Percentiles rank a stretch among this genome's conserved stretches.
Conservation (phyloP, 371 early-diverging fungal genomes). For the Mortierella sp. region DNA sequence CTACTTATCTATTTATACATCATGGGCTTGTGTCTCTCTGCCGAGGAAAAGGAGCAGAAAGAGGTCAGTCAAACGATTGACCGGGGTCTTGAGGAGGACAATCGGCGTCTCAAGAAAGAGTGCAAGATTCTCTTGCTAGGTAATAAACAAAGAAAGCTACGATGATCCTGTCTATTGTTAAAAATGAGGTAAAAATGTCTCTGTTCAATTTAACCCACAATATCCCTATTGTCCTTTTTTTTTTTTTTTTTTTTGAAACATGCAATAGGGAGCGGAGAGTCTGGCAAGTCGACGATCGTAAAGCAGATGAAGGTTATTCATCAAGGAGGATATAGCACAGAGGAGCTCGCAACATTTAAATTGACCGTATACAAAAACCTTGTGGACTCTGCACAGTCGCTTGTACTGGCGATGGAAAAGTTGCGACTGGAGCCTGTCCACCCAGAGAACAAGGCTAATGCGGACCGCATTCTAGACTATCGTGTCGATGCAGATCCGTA, state of each 20-base stretch:
- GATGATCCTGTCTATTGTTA: neutral
- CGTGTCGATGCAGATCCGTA: constrained; percentile 63
- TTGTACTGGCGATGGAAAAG: constrained; percentile 71
- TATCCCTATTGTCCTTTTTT: neutral
- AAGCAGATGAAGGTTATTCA: constrained; percentile 96
- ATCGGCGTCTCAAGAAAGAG: constrained; percentile 64
- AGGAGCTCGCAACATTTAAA: constrained; percentile 82
- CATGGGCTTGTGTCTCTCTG: constrained; percentile 77
- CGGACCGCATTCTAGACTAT: constrained; percentile 58
- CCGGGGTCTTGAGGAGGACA: constrained; percentile 70
- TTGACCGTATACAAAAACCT: constrained; percentile 85
- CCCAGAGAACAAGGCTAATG: constrained; percentile 58
- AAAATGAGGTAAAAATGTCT: neutral
- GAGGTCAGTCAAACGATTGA: constrained; percentile 71
- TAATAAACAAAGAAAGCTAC: constrained; percentile 30
- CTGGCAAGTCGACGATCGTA: constrained; percentile 92
- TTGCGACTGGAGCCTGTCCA: constrained; percentile 63
- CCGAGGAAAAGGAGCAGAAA: constrained; percentile 70
- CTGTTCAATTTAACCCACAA: neutral
- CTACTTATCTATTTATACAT: constrained; percentile 20
- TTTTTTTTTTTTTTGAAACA: neutral
- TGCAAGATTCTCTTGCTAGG: constrained; percentile 81
- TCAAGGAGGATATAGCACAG: constrained; percentile 84
- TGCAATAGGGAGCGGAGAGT: constrained; percentile 85
- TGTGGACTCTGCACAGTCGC: constrained; percentile 75